Evolutionary conservation across 2,329 filamentous ascomycete species (phyloP), one percentile per base, ranked within the genome.

Genomic region (Beauveria australis): DNA sequence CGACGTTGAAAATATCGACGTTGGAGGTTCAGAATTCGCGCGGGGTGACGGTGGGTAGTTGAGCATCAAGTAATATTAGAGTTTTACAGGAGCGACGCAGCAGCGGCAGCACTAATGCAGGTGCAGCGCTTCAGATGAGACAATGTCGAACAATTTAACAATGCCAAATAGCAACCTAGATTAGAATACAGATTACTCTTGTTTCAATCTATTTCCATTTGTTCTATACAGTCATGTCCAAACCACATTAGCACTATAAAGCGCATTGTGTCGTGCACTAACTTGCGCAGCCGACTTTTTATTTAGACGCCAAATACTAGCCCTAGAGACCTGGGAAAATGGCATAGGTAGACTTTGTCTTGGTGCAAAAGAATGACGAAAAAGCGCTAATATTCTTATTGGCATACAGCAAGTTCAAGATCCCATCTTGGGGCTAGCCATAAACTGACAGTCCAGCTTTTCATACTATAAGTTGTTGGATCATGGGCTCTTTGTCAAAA

Each of bases 381-480:
- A 49, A 28, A 68, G 70, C 0, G 61, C 69, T 0, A 69, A 68
- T 22, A 59, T 67, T 7, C 71, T 70, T 37, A 68, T 71, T 19
- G 67, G 68, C 10, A 57, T 63, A 1, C 69, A 70, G 68, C 70
- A 60, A 65, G 69, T 60, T 6, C 9, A 33, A n/a, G 33, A 33
- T 3, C 30, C 30, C 12, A 33, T 33, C 9, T 12, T 12, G 30
- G 5, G 30, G 30, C 30, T 33, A 33, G 3, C 10, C 30, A n/a
- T 7, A 0, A 33, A 46, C 58, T 26, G 19, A 47, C 2, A 2
- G 6, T 19, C 5, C 43, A 65, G 63, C 40, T 64, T 65, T 16
- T 59, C 64, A 0, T 66, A 66, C 44, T 61, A 62, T 12, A 63
- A 66, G 46, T 59, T 66, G 2, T 19, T 51, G 48, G 6, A 51